Evolutionary conservation across 1,284 basidiomycete genomes (phyloP).

Genomic region (Entoloma clypeatum): DNA sequence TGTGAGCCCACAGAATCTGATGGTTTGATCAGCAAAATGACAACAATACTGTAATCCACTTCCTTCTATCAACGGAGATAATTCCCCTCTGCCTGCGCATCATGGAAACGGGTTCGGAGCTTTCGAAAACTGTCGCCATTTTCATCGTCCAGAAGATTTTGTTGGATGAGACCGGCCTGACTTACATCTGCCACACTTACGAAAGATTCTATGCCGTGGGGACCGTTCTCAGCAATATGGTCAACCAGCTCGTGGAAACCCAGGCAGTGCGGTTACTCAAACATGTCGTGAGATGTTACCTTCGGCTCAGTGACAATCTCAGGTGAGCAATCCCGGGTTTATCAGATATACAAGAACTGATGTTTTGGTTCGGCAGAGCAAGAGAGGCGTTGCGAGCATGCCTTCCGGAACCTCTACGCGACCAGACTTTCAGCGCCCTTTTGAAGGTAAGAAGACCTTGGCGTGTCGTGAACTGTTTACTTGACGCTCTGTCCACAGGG

Average conservation of each 20-base stretch:
- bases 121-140: conserved; percentile 99
- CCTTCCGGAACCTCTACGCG: conserved; percentile 93
- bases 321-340: conserved; percentile 50
- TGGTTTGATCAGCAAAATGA: conserved; percentile 80
- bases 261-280: conserved; percentile 96
- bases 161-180: conserved; percentile 95
- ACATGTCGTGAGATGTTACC: conserved; percentile 97
- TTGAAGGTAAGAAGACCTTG: conserved; percentile 62
- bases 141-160: conserved; percentile 99
- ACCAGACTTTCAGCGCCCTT: conserved; percentile 89
- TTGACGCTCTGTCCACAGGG: conserved; percentile 53
- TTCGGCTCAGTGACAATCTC: conserved; percentile 94
- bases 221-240: conserved; percentile 99
- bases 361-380: conserved; percentile 53
- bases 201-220: conserved; percentile 99
- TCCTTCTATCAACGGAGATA: conserved; percentile 98
- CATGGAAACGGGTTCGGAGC: conserved; percentile 99
- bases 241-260: conserved; percentile 92
- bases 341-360: conserved; percentile 5
- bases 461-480: not conserved
- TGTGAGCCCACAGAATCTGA: conserved; percentile 7
- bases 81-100: conserved; percentile 98
- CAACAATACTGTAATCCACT: conserved; percentile 98
- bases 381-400: conserved; percentile 95
- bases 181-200: conserved; percentile 99